Evolutionary conservation across 805 yeast genomes (phyloP).

Genomic region (Metschnikowia continentalis): DNA sequence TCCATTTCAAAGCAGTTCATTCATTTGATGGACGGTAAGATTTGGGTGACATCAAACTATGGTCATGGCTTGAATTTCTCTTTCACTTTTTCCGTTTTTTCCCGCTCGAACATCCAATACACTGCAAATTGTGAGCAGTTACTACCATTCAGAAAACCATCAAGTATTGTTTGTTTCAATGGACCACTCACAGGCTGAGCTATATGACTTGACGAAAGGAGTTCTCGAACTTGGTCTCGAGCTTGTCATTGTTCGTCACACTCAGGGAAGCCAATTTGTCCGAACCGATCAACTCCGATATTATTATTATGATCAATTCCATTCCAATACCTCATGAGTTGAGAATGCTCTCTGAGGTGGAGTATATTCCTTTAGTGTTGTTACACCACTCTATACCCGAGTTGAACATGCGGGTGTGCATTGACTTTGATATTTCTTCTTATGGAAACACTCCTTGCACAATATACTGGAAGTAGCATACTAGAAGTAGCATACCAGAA

Average conservation of each 20-base stretch:
- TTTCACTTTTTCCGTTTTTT: conserved; percentile 68
- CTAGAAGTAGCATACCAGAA: too few species aligned
- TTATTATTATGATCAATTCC: conserved; percentile 78
- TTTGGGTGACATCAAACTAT: conserved; percentile 81
- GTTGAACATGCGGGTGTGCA: conserved; percentile 73
- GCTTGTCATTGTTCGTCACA: conserved; percentile 55
- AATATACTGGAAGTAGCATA: conserved; percentile 24
- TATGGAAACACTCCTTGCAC: conserved; percentile 89
- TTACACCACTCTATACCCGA: conserved; percentile 72
- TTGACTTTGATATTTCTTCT: conserved; percentile 81
- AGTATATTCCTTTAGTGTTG: conserved; percentile 79
- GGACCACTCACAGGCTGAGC: conserved; percentile 50
- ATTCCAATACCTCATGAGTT: conserved; percentile 68
- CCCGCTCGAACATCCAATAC: conserved; percentile 62
- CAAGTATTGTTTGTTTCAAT: conserved; percentile 67
- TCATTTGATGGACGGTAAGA: conserved; percentile 89
- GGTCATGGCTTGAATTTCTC: conserved; percentile 81
- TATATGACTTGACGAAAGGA: conserved; percentile 47
- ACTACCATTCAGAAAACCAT: conserved; percentile 65
- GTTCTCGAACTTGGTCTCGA: conserved; percentile 54
- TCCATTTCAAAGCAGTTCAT: conserved; percentile 84
- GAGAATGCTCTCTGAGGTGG: conserved; percentile 68
- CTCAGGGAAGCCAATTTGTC: conserved; percentile 53
- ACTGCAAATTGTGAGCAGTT: conserved; percentile 63
- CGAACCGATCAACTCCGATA: conserved; percentile 65